phyloP scores from a whole-genome alignment of 2,329 filamentous ascomycete species.

The Fusarium brachygibbosum region DNA sequence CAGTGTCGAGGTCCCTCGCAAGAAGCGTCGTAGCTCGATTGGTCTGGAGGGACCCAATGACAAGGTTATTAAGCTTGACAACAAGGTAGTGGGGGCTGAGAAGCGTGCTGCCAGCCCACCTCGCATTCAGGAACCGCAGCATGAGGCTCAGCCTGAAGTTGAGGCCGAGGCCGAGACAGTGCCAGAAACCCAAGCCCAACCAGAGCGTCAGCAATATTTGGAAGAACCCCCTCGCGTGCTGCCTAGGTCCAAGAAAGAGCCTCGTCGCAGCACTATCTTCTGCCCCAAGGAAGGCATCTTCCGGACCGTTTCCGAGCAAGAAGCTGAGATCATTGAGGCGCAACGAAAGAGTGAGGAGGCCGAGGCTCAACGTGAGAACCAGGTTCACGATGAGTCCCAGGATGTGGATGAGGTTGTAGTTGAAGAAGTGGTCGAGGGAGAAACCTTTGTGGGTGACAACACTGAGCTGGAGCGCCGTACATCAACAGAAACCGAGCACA shows the following conservation, averaged over 20 bases:
- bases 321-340: slow-evolving; percentile 60
- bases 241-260: slow-evolving; percentile 55
- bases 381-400: slow-evolving; percentile 7
- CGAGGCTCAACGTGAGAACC: slow-evolving; percentile 22
- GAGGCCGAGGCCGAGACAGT: slow-evolving; percentile 24
- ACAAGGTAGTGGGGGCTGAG: slow-evolving; percentile 47
- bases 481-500: slow-evolving; percentile 53
- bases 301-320: slow-evolving; percentile 69
- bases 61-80: slow-evolving; percentile 56
- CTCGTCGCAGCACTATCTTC: slow-evolving; percentile 68
- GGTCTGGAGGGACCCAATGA: slow-evolving; percentile 46
- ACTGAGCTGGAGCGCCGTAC: slow-evolving; percentile 48
- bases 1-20: slow-evolving; percentile 32
- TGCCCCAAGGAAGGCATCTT: slow-evolving; percentile 74
- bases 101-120: slow-evolving; percentile 33
- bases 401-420: slow-evolving; percentile 33
- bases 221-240: slow-evolving; percentile 34
- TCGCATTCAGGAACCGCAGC: slow-evolving; percentile 39
- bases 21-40: slow-evolving; percentile 45
- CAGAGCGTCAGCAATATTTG: slow-evolving; percentile 46
- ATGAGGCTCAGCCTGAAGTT: slow-evolving; percentile 7
- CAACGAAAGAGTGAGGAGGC: slow-evolving; percentile 48
- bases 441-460: slow-evolving; percentile 37
- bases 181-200: slow-evolving; percentile 16
- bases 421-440: slow-evolving; percentile 31